A percentile compares a stretch with the other conserved stretches of the same genome.
These are phyloP conservation scores for Auriculariales sp. DNA, from an alignment of 768 basidiomycete species.

Conservation along the genomic window DNA sequence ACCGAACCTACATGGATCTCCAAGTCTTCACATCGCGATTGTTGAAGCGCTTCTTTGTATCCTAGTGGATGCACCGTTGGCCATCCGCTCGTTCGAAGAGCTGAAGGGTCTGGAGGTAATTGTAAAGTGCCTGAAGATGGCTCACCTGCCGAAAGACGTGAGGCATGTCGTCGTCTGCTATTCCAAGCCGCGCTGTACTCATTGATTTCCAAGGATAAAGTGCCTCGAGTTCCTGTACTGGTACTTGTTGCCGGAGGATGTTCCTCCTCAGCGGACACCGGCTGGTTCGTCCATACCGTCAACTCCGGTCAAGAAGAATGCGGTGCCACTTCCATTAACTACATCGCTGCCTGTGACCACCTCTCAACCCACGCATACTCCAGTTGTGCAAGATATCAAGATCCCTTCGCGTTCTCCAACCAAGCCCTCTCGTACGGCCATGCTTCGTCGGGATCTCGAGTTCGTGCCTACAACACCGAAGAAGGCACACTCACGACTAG, in stretches of 20 bases:
- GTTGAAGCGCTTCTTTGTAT: constrained; percentile 79
- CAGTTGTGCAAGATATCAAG: constrained; percentile 7
- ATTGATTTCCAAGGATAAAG: constrained; percentile 56
- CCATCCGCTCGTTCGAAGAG: constrained; percentile 68
- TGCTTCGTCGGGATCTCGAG: constrained; percentile 60
- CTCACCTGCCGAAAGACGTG: constrained; percentile 75
- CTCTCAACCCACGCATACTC: constrained; percentile 5
- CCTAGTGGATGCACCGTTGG: constrained; percentile 70
- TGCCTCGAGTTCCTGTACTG: constrained; percentile 92
- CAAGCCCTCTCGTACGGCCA: constrained; percentile 21
- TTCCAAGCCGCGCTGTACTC: not conserved
- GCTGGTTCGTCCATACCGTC: constrained; percentile 6
- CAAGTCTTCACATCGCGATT: constrained; percentile 52
- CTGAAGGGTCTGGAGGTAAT: constrained; percentile 64
- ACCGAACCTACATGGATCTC: constrained; percentile 11
- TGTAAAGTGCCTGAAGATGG: constrained; percentile 78
- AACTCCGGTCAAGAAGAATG: constrained; percentile 7
- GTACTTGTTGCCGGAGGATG: constrained; percentile 76
- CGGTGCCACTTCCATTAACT: constrained; percentile 2
- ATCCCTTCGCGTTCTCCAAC: constrained; percentile 8
- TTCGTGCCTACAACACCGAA: constrained; percentile 60
- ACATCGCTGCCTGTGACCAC: constrained; percentile 3
- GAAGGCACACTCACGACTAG: constrained; percentile 27
- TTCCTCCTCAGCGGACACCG: constrained; percentile 8
- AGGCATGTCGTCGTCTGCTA: constrained; percentile 33